Evolutionary conservation across 202 grass and related monocot species (phyloP), one percentile per base, ranked within the genome.

Genomic region (Cymbopogon flexuosus): DNA sequence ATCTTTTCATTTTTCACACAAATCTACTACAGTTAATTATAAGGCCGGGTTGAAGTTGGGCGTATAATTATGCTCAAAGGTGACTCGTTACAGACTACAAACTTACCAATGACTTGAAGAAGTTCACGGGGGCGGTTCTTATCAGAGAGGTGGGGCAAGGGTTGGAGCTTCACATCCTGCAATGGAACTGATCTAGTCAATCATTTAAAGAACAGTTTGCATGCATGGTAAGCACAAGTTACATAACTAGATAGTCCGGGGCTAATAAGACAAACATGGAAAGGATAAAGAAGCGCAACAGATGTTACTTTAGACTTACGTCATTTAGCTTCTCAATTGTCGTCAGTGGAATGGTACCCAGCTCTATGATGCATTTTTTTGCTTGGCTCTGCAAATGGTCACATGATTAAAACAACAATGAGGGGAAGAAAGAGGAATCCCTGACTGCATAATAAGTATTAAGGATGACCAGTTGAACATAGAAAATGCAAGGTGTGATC

Each of bases 321-420:
- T 98, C 93, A 81, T 79, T 89, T 58, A 98, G 75, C 78, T 90
- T 98, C 85, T 98, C 96, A 41, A 98, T 88, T 75, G 96, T 89
- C 10, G 88, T 82, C 70, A 98, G 74, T 11, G 96, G 96, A 67
- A 98, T 90, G 49, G 96, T 93, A 70, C 92, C 96, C 81, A 98
- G 86, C 75, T 91, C 82, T 85, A 95, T 82, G 56, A 98, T 67
- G 10, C 80, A 72, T 69, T 95, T 90, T 5, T 85, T 84, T 71
- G 84, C 81, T 86, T 87, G 90, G 79, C 90, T 95, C 96, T 98
- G 83, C 15, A 83, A 86, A 67, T 19, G 64, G 68, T 52, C 29
- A 31, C 3, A 24, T 66, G 43, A 66, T 52, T 37, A 66, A 49
- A 51, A 35, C 27, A 52, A 49, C 7, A 71, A 68, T 24, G 23